Conservation (phyloP, 805 yeast genomes). For the Candida easanensis region DNA sequence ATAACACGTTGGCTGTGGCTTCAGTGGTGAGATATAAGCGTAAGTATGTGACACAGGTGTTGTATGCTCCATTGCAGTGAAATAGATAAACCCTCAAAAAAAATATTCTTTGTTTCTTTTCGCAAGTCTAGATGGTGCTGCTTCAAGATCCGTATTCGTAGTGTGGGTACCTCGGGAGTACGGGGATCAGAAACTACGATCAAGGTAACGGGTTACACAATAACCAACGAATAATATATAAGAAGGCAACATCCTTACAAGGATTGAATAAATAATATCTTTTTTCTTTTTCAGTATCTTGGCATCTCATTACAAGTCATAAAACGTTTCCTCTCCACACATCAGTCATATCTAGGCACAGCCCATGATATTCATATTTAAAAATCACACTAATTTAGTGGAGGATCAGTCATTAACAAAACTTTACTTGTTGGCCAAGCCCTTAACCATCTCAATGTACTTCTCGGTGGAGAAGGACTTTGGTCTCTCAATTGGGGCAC, state of each 20-base stretch:
- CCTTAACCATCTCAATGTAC: slow-evolving; percentile 75
- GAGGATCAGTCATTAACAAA: neutral
- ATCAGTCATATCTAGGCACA: neutral
- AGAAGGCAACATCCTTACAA: too few species aligned
- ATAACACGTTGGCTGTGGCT: slow-evolving; percentile 91
- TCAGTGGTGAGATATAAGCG: slow-evolving; percentile 84
- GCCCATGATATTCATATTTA: too few species aligned
- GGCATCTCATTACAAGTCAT: slow-evolving; percentile 12
- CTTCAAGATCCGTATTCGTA: too few species aligned
- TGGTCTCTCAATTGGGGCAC: slow-evolving; percentile 84
- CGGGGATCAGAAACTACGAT: too few species aligned
- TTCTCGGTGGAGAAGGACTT: slow-evolving; percentile 92
- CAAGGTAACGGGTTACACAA: too few species aligned
- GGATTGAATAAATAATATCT: neutral
- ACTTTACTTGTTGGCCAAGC: slow-evolving; percentile 28
- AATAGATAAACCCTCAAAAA: neutral
- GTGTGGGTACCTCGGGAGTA: too few species aligned
- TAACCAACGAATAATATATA: too few species aligned
- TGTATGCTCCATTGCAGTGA: slow-evolving; percentile 79
- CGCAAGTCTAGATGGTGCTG: too few species aligned
- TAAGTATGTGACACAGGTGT: slow-evolving; percentile 86
- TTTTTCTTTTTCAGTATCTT: neutral
- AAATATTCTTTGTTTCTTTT: too few species aligned
- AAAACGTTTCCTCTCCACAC: neutral
- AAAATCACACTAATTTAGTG: neutral